These are phyloP conservation scores for Leccinum pachyderme DNA, from an alignment of 1,284 basidiomycete species.

Conservation along the genomic window DNA sequence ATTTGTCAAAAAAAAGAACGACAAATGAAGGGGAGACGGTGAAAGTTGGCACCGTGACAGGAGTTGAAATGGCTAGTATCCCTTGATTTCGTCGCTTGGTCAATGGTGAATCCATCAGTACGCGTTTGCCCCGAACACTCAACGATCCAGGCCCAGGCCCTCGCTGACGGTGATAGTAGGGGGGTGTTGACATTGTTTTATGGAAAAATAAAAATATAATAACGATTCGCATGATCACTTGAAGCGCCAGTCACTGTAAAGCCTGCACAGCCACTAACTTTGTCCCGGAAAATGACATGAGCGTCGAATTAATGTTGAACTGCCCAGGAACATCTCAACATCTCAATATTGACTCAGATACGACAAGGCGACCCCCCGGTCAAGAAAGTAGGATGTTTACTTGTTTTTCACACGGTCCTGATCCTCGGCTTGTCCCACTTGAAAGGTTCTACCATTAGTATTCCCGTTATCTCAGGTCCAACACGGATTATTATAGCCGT, in stretches of 20 bases:
- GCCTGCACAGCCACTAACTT: not conserved
- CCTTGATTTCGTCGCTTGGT: not conserved
- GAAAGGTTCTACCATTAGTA: no score
- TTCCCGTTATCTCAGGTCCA: no score
- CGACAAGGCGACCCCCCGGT: not conserved
- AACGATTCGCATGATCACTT: no score
- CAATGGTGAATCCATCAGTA: not conserved
- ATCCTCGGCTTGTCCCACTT: no score
- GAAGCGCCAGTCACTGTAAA: no score
- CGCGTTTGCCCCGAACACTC: not conserved
- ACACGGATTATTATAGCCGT: not conserved
- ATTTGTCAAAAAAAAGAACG: not conserved
- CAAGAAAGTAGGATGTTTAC: not conserved
- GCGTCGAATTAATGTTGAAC: not conserved
- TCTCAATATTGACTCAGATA: not conserved
- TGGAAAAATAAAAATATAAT: not conserved
- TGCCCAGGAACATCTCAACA: not conserved
- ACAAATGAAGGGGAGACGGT: not conserved
- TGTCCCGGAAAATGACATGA: not conserved
- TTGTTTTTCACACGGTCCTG: no score
- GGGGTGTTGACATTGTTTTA: not conserved
- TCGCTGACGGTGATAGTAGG: not conserved
- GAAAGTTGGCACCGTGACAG: not conserved
- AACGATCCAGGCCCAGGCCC: not conserved
- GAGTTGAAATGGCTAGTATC: not conserved